Percentiles rank a stretch among this genome's conserved stretches.
phyloP scores from a whole-genome alignment of 345 rosid species.

The Eutrema yunnanense region DNA sequence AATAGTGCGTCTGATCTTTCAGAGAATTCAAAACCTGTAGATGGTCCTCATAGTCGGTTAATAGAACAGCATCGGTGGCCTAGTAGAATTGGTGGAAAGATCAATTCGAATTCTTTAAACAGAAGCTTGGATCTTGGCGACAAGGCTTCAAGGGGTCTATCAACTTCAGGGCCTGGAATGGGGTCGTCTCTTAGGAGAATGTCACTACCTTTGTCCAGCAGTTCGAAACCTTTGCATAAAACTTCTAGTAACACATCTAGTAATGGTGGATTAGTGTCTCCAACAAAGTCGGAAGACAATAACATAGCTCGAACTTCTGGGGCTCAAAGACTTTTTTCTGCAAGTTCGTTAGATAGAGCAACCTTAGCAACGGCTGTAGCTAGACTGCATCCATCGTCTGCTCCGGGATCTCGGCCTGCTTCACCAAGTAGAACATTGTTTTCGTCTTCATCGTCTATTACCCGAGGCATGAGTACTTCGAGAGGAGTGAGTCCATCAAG shows the following conservation, averaged over 20 bases:
- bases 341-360: constrained; percentile 47
- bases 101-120: constrained; percentile 42
- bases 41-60: constrained; percentile 57
- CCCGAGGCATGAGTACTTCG: constrained; percentile 40
- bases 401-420: constrained; percentile 50
- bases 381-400: constrained; percentile 50
- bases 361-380: constrained; percentile 35
- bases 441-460: constrained; percentile 37
- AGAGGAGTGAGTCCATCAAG: constrained; percentile 52
- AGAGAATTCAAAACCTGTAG: constrained; percentile 88
- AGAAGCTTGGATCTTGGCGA: constrained; percentile 60
- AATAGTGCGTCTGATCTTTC: constrained; percentile 63
- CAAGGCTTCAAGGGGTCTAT: constrained; percentile 37
- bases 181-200: constrained; percentile 50
- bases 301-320: constrained; percentile 32
- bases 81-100: constrained; percentile 63
- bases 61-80: constrained; percentile 97
- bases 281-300: constrained; percentile 44
- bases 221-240: constrained; percentile 45
- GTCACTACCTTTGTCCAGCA: constrained; percentile 39
- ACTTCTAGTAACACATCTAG: constrained; percentile 49
- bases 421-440: constrained; percentile 60
- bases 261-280: constrained; percentile 37
- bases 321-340: constrained; percentile 39
- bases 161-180: constrained; percentile 38